Evolutionary conservation across 345 rosid species (phyloP).

Genomic region (Citrus maxima): DNA sequence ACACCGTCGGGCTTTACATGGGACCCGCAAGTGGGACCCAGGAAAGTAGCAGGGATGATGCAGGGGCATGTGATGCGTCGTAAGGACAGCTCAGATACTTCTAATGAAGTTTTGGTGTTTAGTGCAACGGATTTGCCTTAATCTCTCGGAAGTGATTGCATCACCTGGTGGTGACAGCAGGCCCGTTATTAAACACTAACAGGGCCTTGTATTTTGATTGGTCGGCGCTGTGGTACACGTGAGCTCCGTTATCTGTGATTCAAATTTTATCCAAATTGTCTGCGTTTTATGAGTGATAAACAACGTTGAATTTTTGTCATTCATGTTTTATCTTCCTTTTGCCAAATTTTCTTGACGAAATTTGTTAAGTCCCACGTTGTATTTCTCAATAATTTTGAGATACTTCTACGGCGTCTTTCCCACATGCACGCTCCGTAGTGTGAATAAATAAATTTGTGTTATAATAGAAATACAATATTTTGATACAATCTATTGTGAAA

Average conservation of each 20-base stretch:
- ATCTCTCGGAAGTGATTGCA: not conserved
- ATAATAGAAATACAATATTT: too few species aligned
- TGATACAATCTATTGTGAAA: too few species aligned
- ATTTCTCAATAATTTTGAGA: not conserved
- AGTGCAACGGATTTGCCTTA: not conserved
- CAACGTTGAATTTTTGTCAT: not conserved
- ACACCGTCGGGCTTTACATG: constrained; percentile 15
- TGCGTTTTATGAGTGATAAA: not conserved
- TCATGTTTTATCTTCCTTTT: not conserved
- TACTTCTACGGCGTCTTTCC: too few species aligned
- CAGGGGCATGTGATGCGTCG: constrained; percentile 32
- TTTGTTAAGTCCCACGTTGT: too few species aligned
- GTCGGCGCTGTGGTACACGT: not conserved
- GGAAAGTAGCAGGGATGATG: not conserved
- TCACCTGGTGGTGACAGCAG: not conserved
- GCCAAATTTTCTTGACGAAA: not conserved
- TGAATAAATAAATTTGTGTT: too few species aligned
- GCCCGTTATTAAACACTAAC: not conserved
- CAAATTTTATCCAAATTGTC: not conserved
- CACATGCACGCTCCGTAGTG: too few species aligned
- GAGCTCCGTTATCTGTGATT: not conserved
- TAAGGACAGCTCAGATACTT: constrained; percentile 21
- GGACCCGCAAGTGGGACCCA: constrained; percentile 2
- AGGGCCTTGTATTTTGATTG: not conserved
- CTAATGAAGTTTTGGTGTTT: constrained; percentile 6